Base-by-base conservation (phyloP, 352 stramenopile genomes). In the Globisporangium nagaii region DNA sequence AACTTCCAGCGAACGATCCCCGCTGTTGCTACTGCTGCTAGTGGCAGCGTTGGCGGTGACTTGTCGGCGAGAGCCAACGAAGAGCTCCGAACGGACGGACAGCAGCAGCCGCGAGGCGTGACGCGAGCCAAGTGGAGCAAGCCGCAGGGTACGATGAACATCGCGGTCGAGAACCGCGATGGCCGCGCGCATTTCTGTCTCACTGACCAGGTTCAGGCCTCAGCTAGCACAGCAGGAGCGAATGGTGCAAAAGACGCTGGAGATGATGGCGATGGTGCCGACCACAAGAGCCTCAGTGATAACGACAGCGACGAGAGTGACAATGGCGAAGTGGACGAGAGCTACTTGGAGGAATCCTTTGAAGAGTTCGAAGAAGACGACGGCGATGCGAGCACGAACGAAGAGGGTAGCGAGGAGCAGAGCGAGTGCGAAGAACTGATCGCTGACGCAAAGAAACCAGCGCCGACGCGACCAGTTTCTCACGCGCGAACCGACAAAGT, bases 271-370 rank as follows among this genome's bases (percentile, higher is more conserved):
- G 43, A 12, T 4, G 34, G 25, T 10, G 3, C 30, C n/a, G 19
- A 51, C 8, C 17, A 17, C n/a, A 37, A 34, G 17, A 39, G n/a
- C 2, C 8, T 3, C 27, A 25, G 19, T 39, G 36, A 42, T 11
- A 66, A 68, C 31, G 32, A 22, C 15, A 9, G 52, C 9, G 39
- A 68, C 46, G 39, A 40, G 34, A 45, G 32, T 4, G 39, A 25
- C 11, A 49, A 65, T 4, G 32, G 66, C 0, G 67, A 72, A 11
- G 66, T 70, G 22, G 75, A 86, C 28, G 77, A 90, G 6, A 75
- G 61, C 19, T 93, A 93, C 56, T 56, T 88, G 60, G 80, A 90
- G 17, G 84, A 93, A 34, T 91, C 80, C 0, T 93, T 93, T 62
- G 84, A 93, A 60, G 81, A 87, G 27, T 90, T 90, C 66, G 78